Evolutionary conservation across 179 eudicot species (phyloP), one percentile per base, ranked within the genome.

Genomic region (Amaranthus tricolor): DNA sequence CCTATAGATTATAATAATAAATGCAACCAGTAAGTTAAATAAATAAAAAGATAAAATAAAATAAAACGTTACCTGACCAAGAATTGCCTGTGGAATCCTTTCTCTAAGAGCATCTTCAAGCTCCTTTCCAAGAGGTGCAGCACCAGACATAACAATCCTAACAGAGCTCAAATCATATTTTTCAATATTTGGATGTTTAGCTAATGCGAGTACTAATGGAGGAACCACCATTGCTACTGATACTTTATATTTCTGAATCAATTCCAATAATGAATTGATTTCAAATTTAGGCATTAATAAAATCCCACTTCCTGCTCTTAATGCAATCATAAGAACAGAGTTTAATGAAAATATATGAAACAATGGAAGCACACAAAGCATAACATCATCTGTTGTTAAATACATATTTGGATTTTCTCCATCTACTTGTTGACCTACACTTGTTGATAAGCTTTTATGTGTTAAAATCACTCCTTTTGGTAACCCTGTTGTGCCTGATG

Each of bases 401-500:
- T 85, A 74, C 75, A 86, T 65, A 43, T 88, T 88, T 0, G 98
- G 98, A 66, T 94, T 94, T 0, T 92, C 95, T 0, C 98, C 98
- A 47, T 94, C 98, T 0, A 90, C 92, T 67, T 92, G 97, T 62
- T 94, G 98, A 0, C 91, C 87, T 6, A 93, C 88, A 71, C 97
- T 86, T 0, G 98, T 88, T 0, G 88, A 79, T 12, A 90, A 62
- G 49, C 94, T 85, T 57, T 80, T 86, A 79, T 94, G 98, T 0
- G 94, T 92, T 55, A 94, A 40, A 20, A 92, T 77, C 68, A 90
- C 97, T 0, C 96, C 97, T 62, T 92, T 94, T 0, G 97, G 95
- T 0, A 94, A 70, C 13, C 98, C 98, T 0, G 97, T 94, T 1
- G 98, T 92, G 0, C 98, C 98, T 0, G 98, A 94, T 0, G 98